Conservation (phyloP, 1,284 basidiomycete species). For the Ceratobasidium papillatum region DNA sequence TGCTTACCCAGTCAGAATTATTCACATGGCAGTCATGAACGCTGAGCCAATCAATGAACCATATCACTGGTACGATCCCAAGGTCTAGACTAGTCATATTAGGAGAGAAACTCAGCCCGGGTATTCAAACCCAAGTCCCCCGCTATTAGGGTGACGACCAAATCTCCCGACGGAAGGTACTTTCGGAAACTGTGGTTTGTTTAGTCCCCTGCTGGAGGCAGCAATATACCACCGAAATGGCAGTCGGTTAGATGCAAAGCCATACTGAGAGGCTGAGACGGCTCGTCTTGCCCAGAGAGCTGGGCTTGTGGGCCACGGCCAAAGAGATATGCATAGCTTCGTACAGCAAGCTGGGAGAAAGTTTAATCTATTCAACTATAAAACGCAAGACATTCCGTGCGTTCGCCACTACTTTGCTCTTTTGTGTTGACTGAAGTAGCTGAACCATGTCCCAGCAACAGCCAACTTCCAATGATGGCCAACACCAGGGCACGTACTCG, state of each 20-base stretch:
- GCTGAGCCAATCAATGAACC: neutral
- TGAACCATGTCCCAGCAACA: constrained; percentile 24
- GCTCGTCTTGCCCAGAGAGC: too few relatives aligned
- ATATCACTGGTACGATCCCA: neutral
- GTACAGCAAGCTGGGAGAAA: too few relatives aligned
- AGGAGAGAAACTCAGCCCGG: neutral
- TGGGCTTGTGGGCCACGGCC: too few relatives aligned
- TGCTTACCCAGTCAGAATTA: neutral
- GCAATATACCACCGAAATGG: too few relatives aligned
- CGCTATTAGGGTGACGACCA: neutral
- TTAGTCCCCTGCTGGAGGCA: too few relatives aligned
- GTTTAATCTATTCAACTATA: neutral
- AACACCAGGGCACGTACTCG: neutral
- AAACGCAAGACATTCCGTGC: neutral
- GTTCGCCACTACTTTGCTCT: neutral
- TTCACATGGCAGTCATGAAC: neutral
- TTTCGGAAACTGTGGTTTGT: neutral
- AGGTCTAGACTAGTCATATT: neutral
- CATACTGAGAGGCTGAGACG: too few relatives aligned
- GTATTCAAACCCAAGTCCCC: neutral
- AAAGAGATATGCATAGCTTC: too few relatives aligned
- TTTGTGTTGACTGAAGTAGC: neutral
- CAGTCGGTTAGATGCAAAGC: too few relatives aligned
- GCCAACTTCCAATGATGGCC: neutral
- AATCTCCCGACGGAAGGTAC: neutral